phyloP scores from a whole-genome alignment of 2,329 filamentous ascomycete genomes.

The Cytospora piceae region DNA sequence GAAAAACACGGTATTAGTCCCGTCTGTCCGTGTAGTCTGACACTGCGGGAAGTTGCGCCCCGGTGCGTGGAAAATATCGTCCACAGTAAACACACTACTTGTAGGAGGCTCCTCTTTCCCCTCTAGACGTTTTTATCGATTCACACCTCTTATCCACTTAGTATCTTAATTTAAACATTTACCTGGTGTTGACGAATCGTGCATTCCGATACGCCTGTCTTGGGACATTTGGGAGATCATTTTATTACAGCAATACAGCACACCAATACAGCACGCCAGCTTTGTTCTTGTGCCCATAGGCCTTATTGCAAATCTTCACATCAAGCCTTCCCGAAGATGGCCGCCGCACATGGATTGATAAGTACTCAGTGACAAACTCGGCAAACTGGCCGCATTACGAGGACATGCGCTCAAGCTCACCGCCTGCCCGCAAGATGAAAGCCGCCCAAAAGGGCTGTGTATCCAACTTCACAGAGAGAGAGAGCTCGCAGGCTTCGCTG shows the following conservation, averaged over 20 bases:
- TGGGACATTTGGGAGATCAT: not conserved
- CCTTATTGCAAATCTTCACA: not conserved
- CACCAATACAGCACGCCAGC: not conserved
- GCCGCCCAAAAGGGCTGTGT: not conserved
- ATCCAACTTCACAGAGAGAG: not conserved
- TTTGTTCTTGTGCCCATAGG: not conserved
- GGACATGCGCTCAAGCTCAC: not conserved
- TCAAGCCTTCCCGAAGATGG: no score
- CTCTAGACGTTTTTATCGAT: not conserved
- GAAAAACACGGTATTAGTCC: not conserved
- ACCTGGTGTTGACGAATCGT: not conserved
- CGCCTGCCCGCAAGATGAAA: no score
- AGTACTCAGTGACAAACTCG: no score
- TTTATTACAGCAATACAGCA: not conserved
- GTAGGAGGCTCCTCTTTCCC: not conserved
- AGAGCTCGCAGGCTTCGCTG: not conserved
- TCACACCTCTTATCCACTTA: not conserved
- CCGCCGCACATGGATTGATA: no score
- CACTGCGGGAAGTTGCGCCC: not conserved
- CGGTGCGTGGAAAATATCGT: not conserved
- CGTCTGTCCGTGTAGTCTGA: not conserved
- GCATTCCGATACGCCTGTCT: not conserved
- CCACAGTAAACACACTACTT: not conserved
- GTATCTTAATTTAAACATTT: not conserved
- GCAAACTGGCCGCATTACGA: not conserved